A percentile compares a stretch with the other conserved stretches of the same genome.
These are phyloP conservation scores for Hortiboletus campestris DNA, from an alignment of 768 basidiomycete genomes.

Conservation along the genomic window DNA sequence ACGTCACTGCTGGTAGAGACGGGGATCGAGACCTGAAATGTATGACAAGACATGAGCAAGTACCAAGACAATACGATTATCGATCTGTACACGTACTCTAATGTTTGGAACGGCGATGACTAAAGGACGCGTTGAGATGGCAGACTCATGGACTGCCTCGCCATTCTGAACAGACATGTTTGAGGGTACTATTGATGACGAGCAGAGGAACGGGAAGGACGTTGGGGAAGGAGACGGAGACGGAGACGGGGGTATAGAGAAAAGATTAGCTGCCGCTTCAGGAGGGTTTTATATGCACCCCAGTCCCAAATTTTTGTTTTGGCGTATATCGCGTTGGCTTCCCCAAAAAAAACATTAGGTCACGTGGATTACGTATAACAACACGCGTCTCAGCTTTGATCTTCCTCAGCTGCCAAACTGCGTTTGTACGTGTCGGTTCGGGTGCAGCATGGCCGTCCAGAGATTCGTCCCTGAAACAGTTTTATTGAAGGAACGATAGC, in stretches of 20 bases:
- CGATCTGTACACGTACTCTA: conserved; percentile 33
- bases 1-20: conserved; percentile 78
- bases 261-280: conserved; percentile 2
- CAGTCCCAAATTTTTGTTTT: conserved; percentile 34
- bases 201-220: neutral
- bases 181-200: conserved; percentile 3
- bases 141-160: conserved; percentile 28
- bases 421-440: neutral
- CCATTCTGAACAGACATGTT: conserved; percentile 36
- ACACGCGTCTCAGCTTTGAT: conserved; percentile 1
- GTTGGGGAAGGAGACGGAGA: neutral
- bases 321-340: conserved; percentile 17
- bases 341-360: conserved; percentile 29
- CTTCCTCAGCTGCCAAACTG: conserved; percentile 1
- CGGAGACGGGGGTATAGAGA: conserved; percentile 2
- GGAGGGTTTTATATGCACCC: conserved; percentile 25
- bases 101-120: conserved; percentile 31
- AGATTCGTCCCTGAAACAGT: neutral
- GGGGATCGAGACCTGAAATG: conserved; percentile 73
- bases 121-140: conserved; percentile 37
- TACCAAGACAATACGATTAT: conserved; percentile 1
- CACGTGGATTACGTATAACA: conserved; percentile 29
- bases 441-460: neutral
- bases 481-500: neutral
- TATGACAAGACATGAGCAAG: conserved; percentile 1